Evolutionary conservation across 1,284 basidiomycete species (phyloP), one percentile per base, ranked within the genome.

Genomic region (Trametes polyzona): DNA sequence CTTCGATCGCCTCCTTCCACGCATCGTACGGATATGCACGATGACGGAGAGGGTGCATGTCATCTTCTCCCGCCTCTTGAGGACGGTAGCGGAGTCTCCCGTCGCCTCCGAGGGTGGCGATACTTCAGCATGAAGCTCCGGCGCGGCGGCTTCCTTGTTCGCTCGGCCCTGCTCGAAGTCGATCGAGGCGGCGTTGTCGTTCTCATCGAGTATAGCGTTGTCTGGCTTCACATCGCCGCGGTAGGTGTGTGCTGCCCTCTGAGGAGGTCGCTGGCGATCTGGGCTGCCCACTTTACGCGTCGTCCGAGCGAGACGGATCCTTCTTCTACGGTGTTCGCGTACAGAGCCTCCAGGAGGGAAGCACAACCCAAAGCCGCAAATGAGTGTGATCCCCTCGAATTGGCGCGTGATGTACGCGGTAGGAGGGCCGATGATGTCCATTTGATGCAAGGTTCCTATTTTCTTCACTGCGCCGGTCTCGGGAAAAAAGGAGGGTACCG

Each of bases 111-210:
- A 47, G 6, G 4, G 24, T 23, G 17, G 46, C 55, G 14, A 16
- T n/a, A 33, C 43, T 4, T 27, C 55, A 7, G 55, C 55, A n/a
- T 21, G 35, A 4, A 57, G 12, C 35, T 52, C 55, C 10, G 55
- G 50, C 11, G 55, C 44, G 4, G 40, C 44, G 3, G 37, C 37
- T 11, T 44, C 50, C 24, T 52, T 40, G 51, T 57, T 57, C 26
- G 50, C 30, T 21, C 55, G 49, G 6, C 43, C 39, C 32, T 57
- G 55, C 50, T 57, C 55, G n/a, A 48, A 42, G 46, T 57, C 55
- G 33, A 57, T 57, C 23, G 52, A 32, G 10, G 48, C 27, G 0
- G 46, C 44, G 21, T 57, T 19, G 29, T 47, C 49, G 24, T 57
- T 19, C 50, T 37, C 55, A 46, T 57, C 55, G 4, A 57, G 39